Percentiles rank a stretch among this genome's conserved stretches.
phyloP scores from a whole-genome alignment of 2,329 filamentous ascomycete species.

The Colletotrichum paranaense region DNA sequence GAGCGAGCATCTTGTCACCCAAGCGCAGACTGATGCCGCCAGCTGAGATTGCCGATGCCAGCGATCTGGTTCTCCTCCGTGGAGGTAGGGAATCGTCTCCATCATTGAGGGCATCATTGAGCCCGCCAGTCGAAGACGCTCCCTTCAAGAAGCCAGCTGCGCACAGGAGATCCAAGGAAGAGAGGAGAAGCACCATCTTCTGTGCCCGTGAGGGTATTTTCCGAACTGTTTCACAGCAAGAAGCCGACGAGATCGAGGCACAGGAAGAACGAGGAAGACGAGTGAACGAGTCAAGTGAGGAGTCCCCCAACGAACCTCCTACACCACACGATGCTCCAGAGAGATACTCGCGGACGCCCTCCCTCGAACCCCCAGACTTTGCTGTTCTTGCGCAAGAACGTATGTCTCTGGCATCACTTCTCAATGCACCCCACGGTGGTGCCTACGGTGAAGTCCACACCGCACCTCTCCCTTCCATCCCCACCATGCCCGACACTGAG shows the following conservation, averaged over 20 bases:
- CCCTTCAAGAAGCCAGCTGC: slow-evolving; percentile 35
- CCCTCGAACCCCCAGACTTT: slow-evolving; percentile 70
- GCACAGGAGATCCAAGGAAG: slow-evolving; percentile 46
- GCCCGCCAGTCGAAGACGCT: slow-evolving; percentile 39
- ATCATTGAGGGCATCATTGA: slow-evolving; percentile 43
- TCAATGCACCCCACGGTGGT: slow-evolving; percentile 64
- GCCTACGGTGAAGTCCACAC: slow-evolving; percentile 45
- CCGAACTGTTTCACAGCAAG: slow-evolving; percentile 67
- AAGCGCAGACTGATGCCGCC: slow-evolving; percentile 50
- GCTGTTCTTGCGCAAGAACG: slow-evolving; percentile 65
- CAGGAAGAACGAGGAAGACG: slow-evolving; percentile 41
- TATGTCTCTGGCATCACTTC: slow-evolving; percentile 70
- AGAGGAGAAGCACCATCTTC: slow-evolving; percentile 65
- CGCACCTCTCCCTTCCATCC: slow-evolving; percentile 51
- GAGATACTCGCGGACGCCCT: slow-evolving; percentile 68
- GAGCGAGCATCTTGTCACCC: slow-evolving; percentile 45
- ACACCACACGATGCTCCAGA: slow-evolving; percentile 47
- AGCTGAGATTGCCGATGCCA: slow-evolving; percentile 52
- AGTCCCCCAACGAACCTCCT: slow-evolving; percentile 42
- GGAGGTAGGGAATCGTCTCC: slow-evolving; percentile 37
- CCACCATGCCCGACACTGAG: slow-evolving; percentile 51
- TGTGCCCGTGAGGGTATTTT: slow-evolving; percentile 73
- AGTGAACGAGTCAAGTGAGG: slow-evolving; percentile 31
- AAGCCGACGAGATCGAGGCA: slow-evolving; percentile 57
- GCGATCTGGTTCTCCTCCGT: slow-evolving; percentile 55